These are phyloP conservation scores for Musa schizocarpa DNA, from an alignment of 176 grass and related monocot species.

Conservation along the genomic window DNA sequence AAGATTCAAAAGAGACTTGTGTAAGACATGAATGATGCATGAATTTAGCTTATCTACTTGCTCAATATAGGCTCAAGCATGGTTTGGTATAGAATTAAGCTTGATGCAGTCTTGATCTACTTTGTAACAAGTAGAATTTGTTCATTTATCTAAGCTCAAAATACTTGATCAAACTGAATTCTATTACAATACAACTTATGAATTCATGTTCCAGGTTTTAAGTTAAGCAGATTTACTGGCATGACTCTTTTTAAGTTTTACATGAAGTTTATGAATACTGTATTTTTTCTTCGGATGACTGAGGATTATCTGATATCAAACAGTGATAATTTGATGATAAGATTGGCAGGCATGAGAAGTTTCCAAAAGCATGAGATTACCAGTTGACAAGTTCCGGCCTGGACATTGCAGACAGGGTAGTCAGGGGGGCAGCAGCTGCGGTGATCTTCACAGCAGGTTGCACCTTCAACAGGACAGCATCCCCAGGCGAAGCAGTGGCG, in stretches of 20 bases:
- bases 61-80: not conserved
- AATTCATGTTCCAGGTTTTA: not conserved
- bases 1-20: not conserved
- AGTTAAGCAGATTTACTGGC: too few relatives aligned
- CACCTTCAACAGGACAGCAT: slow-evolving; percentile 80
- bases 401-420: slow-evolving; percentile 66
- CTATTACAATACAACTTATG: too few relatives aligned
- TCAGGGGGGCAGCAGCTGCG: slow-evolving; percentile 94
- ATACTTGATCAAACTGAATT: too few relatives aligned
- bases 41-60: too few relatives aligned
- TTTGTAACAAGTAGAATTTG: too few relatives aligned
- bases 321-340: too few relatives aligned
- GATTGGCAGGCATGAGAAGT: too few relatives aligned
- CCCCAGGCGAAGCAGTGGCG: slow-evolving; percentile 71
- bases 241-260: not conserved
- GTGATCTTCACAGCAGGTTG: slow-evolving; percentile 85
- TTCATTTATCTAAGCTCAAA: not conserved
- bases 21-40: not conserved
- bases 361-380: slow-evolving; percentile 26
- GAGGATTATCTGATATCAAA: too few relatives aligned
- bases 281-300: not conserved
- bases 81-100: not conserved
- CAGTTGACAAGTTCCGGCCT: slow-evolving; percentile 54
- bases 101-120: too few relatives aligned
- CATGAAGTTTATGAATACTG: too few relatives aligned